phyloP scores from a whole-genome alignment of 2,329 filamentous ascomycete species.

The Botryotinia narcissicola region DNA sequence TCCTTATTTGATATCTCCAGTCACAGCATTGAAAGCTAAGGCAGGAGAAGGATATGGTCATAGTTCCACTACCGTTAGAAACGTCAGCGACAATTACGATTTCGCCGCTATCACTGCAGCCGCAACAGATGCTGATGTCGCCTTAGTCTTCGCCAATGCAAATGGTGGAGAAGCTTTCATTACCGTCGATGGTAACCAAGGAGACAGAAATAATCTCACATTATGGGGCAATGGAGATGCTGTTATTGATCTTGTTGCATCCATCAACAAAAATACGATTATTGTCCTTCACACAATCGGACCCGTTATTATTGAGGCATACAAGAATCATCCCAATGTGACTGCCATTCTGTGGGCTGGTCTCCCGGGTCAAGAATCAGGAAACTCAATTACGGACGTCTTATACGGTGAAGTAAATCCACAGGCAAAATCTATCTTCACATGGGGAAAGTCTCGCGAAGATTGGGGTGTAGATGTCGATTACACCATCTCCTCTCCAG shows the following conservation, averaged over 20 bases:
- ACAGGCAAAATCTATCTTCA: slow-evolving; percentile 74
- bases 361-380: slow-evolving; percentile 81
- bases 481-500: slow-evolving; percentile 44
- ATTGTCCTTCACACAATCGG: slow-evolving; percentile 87
- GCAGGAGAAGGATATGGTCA: slow-evolving; percentile 59
- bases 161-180: slow-evolving; percentile 85
- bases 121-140: slow-evolving; percentile 62
- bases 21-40: slow-evolving; percentile 64
- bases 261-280: slow-evolving; percentile 80
- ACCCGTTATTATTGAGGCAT: slow-evolving; percentile 73
- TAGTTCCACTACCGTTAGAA: slow-evolving; percentile 58
- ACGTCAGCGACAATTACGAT: slow-evolving; percentile 62
- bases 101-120: slow-evolving; percentile 56
- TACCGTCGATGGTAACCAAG: slow-evolving; percentile 73
- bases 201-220: slow-evolving; percentile 90
- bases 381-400: slow-evolving; percentile 74
- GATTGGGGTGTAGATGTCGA: slow-evolving; percentile 45
- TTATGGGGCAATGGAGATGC: slow-evolving; percentile 81
- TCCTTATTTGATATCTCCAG: slow-evolving; percentile 73
- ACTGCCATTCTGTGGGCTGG: slow-evolving; percentile 82
- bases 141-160: slow-evolving; percentile 88
- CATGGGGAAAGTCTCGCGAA: slow-evolving; percentile 58
- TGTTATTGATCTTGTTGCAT: slow-evolving; percentile 75
- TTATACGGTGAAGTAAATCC: slow-evolving; percentile 80
- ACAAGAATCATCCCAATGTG: slow-evolving; percentile 73